Evolutionary conservation across 208 protist genomes (phyloP).

Genomic region (Acanthamoeba castellanii): DNA sequence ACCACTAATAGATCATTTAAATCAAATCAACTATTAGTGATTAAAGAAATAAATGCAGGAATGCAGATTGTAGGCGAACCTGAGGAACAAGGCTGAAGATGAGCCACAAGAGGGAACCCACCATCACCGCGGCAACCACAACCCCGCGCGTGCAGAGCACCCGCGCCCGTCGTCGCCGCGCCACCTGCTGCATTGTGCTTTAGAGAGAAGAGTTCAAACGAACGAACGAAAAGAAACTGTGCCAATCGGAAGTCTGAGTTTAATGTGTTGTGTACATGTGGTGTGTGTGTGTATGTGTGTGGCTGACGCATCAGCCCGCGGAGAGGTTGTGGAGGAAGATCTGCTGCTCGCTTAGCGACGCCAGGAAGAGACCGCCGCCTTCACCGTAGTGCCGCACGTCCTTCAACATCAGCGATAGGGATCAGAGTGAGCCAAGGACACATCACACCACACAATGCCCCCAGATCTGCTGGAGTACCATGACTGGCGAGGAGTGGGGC

Average conservation of each 20-base stretch:
- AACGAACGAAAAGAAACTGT: too few relatives aligned
- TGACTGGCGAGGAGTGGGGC: conserved; percentile 1
- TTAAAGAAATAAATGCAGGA: not conserved
- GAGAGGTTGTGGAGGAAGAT: not conserved
- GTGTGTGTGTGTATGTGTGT: too few relatives aligned
- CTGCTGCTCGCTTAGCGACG: conserved; percentile 21
- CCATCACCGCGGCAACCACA: not conserved
- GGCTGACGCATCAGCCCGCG: too few relatives aligned
- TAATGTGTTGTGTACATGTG: not conserved
- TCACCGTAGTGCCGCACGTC: not conserved
- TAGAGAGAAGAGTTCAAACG: too few relatives aligned
- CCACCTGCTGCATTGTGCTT: not conserved
- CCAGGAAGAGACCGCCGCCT: not conserved
- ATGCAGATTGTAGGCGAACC: not conserved
- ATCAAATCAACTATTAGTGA: too few relatives aligned
- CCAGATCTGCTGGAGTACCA: not conserved
- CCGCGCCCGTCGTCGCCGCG: not conserved
- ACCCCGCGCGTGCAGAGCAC: not conserved
- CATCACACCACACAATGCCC: not conserved
- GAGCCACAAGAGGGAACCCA: not conserved
- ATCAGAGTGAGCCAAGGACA: not conserved
- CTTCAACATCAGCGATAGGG: not conserved
- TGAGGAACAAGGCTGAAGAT: not conserved
- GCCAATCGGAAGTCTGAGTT: not conserved
- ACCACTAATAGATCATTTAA: not conserved